Base-by-base conservation (phyloP, 805 yeast species). In the Candida tallmaniae region DNA sequence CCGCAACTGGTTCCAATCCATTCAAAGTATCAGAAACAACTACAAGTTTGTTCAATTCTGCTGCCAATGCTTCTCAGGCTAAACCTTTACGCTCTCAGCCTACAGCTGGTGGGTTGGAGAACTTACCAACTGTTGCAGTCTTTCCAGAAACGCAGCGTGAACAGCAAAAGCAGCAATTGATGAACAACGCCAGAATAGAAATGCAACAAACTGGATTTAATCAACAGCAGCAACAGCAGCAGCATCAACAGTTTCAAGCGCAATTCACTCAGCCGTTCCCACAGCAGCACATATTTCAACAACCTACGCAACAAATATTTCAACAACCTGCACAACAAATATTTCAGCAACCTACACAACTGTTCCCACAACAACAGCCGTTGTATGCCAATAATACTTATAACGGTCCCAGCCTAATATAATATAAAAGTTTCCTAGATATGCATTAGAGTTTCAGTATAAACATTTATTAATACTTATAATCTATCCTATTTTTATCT, bases 31-130 rank as follows among this genome's bases (percentile, higher is more conserved):
- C 70, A 9, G 56, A 50, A 27, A 47, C 62, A 25, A 58, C 70
- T 11, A 41, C 58, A 17, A 47, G 49, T 29, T 52, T 63, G 24
- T 66, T 66, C 34, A 42, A 40, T 23, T 23, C 32, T 5, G 49
- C 42, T 8, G 29, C 47, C 6, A 21, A 29, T 12, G 27, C 38
- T 14, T 8, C 19, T 17, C 56, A 44, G 36, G 49, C 54, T 42
- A 40, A 57, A 32, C 30, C 26, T 20, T 36, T 72, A 45, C 58
- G 65, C 46, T 60, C 68, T 11, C 82, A 76, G 48, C 71, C 76
- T 2, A 80, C 87, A 2, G 83, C 86, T 22, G 90, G 89, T 4
- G 90, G 89, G 0, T 66, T 79, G 40, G 89, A 83, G 50, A 62
- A 63, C 32, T 54, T 81, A 28, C 80, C 80, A 7, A 81, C 88